Evolutionary conservation across 2,329 filamentous ascomycete species (phyloP).

Genomic region (Ceratocystis eucalypticola): DNA sequence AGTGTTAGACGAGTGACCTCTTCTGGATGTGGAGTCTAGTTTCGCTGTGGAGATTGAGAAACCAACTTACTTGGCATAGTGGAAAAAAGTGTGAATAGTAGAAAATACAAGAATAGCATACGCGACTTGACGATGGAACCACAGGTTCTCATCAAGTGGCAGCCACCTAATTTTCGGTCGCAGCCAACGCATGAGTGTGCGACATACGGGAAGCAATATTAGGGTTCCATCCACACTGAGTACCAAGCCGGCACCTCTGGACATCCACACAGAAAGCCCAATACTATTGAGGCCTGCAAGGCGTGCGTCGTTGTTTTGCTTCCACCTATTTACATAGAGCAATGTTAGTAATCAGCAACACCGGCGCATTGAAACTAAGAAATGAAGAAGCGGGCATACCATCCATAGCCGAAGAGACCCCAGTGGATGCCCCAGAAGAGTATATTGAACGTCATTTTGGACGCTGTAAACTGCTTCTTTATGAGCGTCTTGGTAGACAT

Average conservation of each 20-base stretch:
- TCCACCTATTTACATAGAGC: constrained; percentile 44
- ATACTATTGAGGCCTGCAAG: constrained; percentile 70
- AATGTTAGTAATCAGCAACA: too few relatives aligned
- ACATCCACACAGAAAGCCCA: constrained; percentile 86
- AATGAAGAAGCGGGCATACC: constrained; percentile 40
- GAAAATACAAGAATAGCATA: constrained; percentile 80
- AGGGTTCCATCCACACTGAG: constrained; percentile 74
- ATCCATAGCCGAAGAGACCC: constrained; percentile 67
- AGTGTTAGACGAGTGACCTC: not conserved
- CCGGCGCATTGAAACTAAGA: too few relatives aligned
- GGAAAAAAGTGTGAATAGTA: constrained; percentile 58
- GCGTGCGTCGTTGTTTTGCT: constrained; percentile 55
- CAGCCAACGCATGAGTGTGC: constrained; percentile 71
- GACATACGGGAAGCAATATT: constrained; percentile 88
- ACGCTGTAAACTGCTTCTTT: constrained; percentile 52
- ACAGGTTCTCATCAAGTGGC: constrained; percentile 90
- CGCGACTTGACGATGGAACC: constrained; percentile 91
- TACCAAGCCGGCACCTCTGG: constrained; percentile 78
- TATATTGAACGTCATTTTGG: constrained; percentile 66
- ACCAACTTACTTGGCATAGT: constrained; percentile 66
- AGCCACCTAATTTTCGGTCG: constrained; percentile 79
- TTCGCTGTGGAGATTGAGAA: not conserved
- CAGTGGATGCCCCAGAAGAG: constrained; percentile 71
- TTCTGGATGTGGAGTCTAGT: too few relatives aligned
- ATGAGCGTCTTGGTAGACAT: constrained; percentile 33